Evolutionary conservation across 176 grass and related monocot species (phyloP).

Genomic region (Puya raimondii): DNA sequence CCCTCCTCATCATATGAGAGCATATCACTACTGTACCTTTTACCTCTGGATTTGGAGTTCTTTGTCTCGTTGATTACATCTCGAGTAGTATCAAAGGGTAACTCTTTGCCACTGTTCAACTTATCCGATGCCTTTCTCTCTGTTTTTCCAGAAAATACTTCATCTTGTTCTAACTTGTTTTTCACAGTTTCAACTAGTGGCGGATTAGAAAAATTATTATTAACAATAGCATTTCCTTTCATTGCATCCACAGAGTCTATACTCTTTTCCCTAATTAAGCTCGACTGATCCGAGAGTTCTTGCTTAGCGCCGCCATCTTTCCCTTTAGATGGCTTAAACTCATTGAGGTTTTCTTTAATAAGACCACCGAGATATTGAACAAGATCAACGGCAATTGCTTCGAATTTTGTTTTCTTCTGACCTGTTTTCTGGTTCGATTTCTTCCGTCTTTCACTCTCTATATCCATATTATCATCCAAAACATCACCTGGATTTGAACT

Average conservation of each 20-base stretch:
- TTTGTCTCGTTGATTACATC: neutral
- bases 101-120: neutral
- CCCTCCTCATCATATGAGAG: constrained; percentile 32
- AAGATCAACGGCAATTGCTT: constrained; percentile 29
- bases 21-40: constrained; percentile 23
- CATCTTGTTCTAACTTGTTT: neutral
- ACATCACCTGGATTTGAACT: constrained; percentile 5
- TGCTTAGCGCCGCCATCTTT: constrained; percentile 22
- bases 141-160: neutral
- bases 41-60: neutral
- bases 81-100: neutral
- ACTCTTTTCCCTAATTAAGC: constrained; percentile 5
- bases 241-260: constrained; percentile 2
- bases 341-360: constrained; percentile 40
- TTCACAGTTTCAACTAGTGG: neutral
- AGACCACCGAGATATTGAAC: constrained; percentile 29
- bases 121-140: neutral
- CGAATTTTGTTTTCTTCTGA: constrained; percentile 23
- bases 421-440: constrained; percentile 21
- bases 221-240: constrained; percentile 7
- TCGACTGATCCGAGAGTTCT: constrained; percentile 8
- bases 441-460: constrained; percentile 21
- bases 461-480: constrained; percentile 10
- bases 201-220: neutral
- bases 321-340: constrained; percentile 29